A percentile compares a stretch with the other conserved stretches of the same genome.
Conservation (phyloP, 1,284 basidiomycete species). For the Moesziomyces sp. region DNA sequence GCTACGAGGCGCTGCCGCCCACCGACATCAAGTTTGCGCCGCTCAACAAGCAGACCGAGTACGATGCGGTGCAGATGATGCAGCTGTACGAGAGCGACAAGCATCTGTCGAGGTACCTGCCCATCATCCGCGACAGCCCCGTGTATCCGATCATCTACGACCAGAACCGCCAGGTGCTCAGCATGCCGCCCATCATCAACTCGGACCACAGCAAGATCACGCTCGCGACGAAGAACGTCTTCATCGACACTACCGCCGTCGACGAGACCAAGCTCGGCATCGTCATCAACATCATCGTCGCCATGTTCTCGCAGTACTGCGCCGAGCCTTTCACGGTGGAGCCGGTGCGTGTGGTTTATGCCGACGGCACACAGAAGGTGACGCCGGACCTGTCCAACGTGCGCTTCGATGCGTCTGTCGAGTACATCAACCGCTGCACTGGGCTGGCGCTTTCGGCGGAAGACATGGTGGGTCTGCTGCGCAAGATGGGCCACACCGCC, state of each 20-base stretch:
- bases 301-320: conserved; percentile 98
- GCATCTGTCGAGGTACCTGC: conserved; percentile 87
- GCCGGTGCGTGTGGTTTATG: conserved; percentile 61
- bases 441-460: conserved; percentile 78
- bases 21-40: conserved; percentile 90
- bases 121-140: conserved; percentile 91
- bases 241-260: conserved; percentile 97
- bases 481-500: conserved; percentile 75
- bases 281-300: conserved; percentile 90
- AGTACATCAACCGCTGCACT: conserved; percentile 95
- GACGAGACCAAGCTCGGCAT: conserved; percentile 96
- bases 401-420: conserved; percentile 79
- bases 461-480: conserved; percentile 77
- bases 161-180: conserved; percentile 83
- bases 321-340: conserved; percentile 79
- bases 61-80: conserved; percentile 70
- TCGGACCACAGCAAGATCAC: conserved; percentile 87
- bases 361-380: conserved; percentile 76
- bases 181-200: conserved; percentile 89
- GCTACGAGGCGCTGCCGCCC: conserved; percentile 89
- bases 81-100: conserved; percentile 82
- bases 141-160: conserved; percentile 99
- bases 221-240: conserved; percentile 90
- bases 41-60: conserved; percentile 79
- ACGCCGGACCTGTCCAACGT: conserved; percentile 84